Evolutionary conservation across 225 moss, liverwort and hornwort genomes (phyloP).

Genomic region (Climacium dendroides): DNA sequence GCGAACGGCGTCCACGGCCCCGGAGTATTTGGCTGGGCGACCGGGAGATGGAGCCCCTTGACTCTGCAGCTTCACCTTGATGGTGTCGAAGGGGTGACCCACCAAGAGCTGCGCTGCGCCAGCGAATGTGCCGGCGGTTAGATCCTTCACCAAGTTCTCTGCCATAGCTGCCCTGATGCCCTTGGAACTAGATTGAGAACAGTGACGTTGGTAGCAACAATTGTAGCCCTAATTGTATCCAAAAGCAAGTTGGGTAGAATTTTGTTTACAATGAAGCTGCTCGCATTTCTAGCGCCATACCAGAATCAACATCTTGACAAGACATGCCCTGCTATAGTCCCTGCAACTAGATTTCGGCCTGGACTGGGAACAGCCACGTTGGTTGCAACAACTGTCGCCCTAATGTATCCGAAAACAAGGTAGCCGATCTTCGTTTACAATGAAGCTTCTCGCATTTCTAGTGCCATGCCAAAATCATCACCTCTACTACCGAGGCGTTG

Average conservation of each 20-base stretch:
- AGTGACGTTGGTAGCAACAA: not conserved
- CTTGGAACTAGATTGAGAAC: not conserved
- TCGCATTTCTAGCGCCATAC: not conserved
- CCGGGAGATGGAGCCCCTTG: not conserved
- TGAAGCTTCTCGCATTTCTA: not conserved
- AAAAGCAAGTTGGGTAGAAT: not conserved
- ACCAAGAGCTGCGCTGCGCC: constrained; percentile 5
- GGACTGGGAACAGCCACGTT: not conserved
- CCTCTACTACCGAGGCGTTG: not conserved
- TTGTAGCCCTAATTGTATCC: not conserved
- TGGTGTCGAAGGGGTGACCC: constrained; percentile 2
- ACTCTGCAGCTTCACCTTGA: constrained; percentile 7
- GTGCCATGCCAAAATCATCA: not conserved
- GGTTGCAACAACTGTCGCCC: not conserved
- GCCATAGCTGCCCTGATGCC: not conserved
- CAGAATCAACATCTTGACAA: not conserved
- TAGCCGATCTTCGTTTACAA: not conserved
- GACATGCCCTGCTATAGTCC: not conserved
- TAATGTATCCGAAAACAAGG: not conserved
- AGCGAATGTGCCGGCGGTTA: not conserved
- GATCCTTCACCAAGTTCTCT: not conserved
- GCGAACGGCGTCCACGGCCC: constrained; percentile 1
- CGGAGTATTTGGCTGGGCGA: not conserved
- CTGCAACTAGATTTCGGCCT: not conserved
- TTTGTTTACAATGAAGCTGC: not conserved